Evolutionary conservation across 2,329 filamentous ascomycete genomes (phyloP), one percentile per base, ranked within the genome.

Genomic region (Sporothrix dimorphospora): DNA sequence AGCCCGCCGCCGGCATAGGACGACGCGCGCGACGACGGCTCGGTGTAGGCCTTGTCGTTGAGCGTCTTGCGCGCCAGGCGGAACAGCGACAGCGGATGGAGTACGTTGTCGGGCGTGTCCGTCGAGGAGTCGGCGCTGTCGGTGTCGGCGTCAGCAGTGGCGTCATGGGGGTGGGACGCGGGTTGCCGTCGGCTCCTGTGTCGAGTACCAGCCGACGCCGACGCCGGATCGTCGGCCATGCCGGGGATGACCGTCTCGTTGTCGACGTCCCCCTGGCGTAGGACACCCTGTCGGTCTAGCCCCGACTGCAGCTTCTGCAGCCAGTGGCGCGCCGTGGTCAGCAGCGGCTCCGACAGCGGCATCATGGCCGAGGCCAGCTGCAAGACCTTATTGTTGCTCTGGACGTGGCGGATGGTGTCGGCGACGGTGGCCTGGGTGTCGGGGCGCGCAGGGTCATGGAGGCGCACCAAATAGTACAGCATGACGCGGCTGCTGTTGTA

Each of bases 401-500:
- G 80, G n/a, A 82, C 81, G 0, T 81, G 79, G 51, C 78, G 78
- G 66, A 83, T 79, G 5, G 81, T 81, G n/a, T 82, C 81, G 19
- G 77, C 77, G 71, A 83, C 79, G 70, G 79, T 80, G 7, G 77
- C 77, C 40, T 80, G 77, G 9, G 81, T 81, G 71, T 81, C 81
- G 0, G 78, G 75, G 1, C 67, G 42, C 40, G 16, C 78, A 1
- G 81, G 78, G 38, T 83, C 82, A 6, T 84, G 77, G 7, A 85
- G 75, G 19, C 82, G 80, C 4, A 82, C 83, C n/a, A 84, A 79
- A 71, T 84, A 84, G 75, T 85, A 85, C 1, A 85, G 75, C 81
- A 85, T 84, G 49, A 84, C 81, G 4, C 83, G 80, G 66, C 81
- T 84, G 74, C 83, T 84, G 70, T 85, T 83, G 74, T 84, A 85